Evolutionary conservation across 305 asterid genomes (phyloP).

Genomic region (Plantago rigida): DNA sequence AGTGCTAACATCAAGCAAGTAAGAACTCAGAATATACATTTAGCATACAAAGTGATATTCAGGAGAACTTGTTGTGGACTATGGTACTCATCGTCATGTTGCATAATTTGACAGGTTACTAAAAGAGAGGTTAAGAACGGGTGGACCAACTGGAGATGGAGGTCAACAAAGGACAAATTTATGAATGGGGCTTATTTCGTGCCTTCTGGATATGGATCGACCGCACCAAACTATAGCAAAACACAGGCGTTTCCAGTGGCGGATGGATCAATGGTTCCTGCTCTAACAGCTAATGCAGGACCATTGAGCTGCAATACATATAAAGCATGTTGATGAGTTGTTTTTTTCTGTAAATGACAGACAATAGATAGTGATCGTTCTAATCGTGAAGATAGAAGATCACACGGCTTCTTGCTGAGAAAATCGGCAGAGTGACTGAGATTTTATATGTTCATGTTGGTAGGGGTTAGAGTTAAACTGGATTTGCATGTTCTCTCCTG

Average conservation of each 20-base stretch:
- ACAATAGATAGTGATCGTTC: neutral
- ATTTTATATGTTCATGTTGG: neutral
- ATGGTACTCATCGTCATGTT: too few relatives aligned
- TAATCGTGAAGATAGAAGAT: neutral
- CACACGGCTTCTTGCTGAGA: neutral
- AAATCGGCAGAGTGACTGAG: neutral
- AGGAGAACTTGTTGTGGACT: neutral
- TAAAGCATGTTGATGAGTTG: constrained; percentile 29
- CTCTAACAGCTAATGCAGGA: constrained; percentile 54
- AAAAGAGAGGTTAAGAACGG: constrained; percentile 54
- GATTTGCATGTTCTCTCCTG: constrained; percentile 1
- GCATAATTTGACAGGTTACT: constrained; percentile 41
- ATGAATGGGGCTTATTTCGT: constrained; percentile 72
- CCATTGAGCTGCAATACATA: constrained; percentile 36
- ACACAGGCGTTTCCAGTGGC: constrained; percentile 49
- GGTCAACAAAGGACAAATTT: constrained; percentile 57
- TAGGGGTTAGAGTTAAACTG: neutral
- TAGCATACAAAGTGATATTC: neutral
- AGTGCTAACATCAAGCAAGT: constrained; percentile 29
- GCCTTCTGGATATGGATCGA: constrained; percentile 69
- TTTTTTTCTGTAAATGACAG: neutral
- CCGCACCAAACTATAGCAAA: constrained; percentile 42
- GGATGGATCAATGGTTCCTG: constrained; percentile 55
- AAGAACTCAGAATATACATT: constrained; percentile 5
- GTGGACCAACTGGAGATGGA: constrained; percentile 81